These are phyloP conservation scores for Candida labiduridarum DNA, from an alignment of 1,139 yeast species.

Conservation along the genomic window DNA sequence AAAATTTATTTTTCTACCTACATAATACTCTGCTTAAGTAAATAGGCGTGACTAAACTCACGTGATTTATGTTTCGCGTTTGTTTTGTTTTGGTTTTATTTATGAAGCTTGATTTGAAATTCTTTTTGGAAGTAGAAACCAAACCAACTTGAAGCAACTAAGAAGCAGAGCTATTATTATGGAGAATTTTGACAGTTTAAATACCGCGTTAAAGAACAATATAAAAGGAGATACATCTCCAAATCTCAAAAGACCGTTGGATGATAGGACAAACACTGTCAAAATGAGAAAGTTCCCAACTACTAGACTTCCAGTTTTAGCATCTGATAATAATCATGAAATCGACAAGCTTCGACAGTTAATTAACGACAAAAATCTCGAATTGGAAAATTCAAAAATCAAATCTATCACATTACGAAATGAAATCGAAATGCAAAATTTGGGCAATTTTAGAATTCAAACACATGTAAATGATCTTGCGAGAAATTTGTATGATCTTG, in stretches of 20 bases:
- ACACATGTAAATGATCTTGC: constrained; percentile 30
- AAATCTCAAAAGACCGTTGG: background rate
- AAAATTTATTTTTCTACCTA: background rate
- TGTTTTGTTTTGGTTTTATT: constrained; percentile 2
- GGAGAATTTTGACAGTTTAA: background rate
- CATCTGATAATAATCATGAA: constrained; percentile 1
- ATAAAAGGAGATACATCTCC: background rate
- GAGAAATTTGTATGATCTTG: constrained; percentile 20
- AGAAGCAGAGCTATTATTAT: background rate
- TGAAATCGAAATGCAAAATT: constrained; percentile 36
- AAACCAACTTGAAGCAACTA: background rate
- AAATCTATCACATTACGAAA: constrained; percentile 36
- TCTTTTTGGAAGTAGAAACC: background rate
- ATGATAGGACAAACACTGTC: background rate
- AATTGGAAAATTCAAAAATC: constrained; percentile 20
- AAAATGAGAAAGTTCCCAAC: constrained; percentile 12
- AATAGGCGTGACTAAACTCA: background rate
- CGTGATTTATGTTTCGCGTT: background rate
- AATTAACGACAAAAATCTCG: constrained; percentile 14
- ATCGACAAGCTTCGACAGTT: constrained; percentile 10
- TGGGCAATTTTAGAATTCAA: constrained; percentile 42
- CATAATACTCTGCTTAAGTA: background rate
- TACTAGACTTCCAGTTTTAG: background rate
- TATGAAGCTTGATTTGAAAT: background rate
- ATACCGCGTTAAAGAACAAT: background rate